Evolutionary conservation across 352 stramenopile species (phyloP).

Genomic region (Phytopythium chamaehyphon): DNA sequence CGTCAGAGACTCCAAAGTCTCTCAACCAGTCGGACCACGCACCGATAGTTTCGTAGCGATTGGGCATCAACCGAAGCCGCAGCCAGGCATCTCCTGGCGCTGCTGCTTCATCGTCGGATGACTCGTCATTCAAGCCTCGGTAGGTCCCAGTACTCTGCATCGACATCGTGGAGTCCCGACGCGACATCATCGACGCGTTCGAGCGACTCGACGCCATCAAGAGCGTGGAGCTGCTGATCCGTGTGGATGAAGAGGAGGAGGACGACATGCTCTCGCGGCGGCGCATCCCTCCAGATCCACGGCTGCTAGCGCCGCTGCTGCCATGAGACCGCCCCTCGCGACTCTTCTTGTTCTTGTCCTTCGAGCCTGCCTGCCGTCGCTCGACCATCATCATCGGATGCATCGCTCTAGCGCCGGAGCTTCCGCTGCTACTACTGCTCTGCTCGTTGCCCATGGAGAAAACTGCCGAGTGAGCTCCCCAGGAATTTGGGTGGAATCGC

Average conservation of each 20-base stretch:
- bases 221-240: constrained; percentile 5
- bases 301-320: background rate
- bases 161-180: background rate
- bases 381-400: constrained; percentile 5
- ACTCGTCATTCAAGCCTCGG: background rate
- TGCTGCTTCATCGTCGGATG: background rate
- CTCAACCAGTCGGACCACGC: too few relatives aligned
- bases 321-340: background rate
- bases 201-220: constrained; percentile 1
- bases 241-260: constrained; percentile 1
- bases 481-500: background rate
- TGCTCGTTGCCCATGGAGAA: constrained; percentile 7
- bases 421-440: constrained; percentile 1
- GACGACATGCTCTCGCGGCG: background rate
- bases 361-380: background rate
- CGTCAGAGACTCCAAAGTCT: too few relatives aligned
- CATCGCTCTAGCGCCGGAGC: constrained; percentile 1
- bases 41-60: constrained; percentile 8
- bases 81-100: background rate
- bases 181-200: background rate
- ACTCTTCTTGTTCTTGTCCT: constrained; percentile 2
- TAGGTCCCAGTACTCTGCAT: background rate
- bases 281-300: background rate
- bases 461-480: background rate
- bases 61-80: background rate